Conservation (phyloP, 177 flowering plant genomes). For the Viscum album region DNA sequence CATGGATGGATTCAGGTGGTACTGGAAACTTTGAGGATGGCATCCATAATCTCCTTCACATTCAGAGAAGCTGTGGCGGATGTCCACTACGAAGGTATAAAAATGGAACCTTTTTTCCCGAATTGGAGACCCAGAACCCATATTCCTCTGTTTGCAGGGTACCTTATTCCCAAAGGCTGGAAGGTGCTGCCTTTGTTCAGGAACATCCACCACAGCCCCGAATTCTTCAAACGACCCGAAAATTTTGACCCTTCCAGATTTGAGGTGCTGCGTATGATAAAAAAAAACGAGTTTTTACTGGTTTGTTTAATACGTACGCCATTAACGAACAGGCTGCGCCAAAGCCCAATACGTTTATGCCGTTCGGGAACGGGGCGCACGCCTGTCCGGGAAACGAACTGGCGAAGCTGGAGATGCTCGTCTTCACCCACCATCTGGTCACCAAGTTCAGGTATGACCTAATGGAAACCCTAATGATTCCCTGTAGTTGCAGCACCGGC, state of each 20-base stretch:
- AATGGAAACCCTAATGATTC: too few species aligned
- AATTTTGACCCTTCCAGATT: slow-evolving; percentile 76
- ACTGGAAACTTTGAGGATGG: slow-evolving; percentile 67
- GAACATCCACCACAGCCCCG: slow-evolving; percentile 68
- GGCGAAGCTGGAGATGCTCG: slow-evolving; percentile 69
- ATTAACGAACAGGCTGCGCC: too few species aligned
- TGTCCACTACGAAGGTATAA: slow-evolving; percentile 68
- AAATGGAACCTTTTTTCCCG: neutral
- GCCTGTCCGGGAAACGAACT: slow-evolving; percentile 86
- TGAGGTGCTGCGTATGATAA: slow-evolving; percentile 33
- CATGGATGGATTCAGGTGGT: slow-evolving; percentile 51
- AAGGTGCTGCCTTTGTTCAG: slow-evolving; percentile 84
- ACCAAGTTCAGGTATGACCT: slow-evolving; percentile 58
- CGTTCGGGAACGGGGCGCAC: slow-evolving; percentile 76
- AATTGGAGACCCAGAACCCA: neutral
- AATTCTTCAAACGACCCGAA: slow-evolving; percentile 54
- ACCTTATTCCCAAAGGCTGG: slow-evolving; percentile 85
- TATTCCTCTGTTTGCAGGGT: slow-evolving; percentile 36
- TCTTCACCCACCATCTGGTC: slow-evolving; percentile 54
- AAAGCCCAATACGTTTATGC: slow-evolving; percentile 72
- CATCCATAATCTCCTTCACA: slow-evolving; percentile 75
- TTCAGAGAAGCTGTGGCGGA: slow-evolving; percentile 79
- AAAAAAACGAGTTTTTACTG: too few species aligned
- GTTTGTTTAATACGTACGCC: slow-evolving; percentile 10
- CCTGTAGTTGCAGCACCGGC: too few species aligned